Percentiles rank a stretch among this genome's conserved stretches.
Conservation (phyloP, 495 filamentous ascomycete species). For the Penicillium goetzii region DNA sequence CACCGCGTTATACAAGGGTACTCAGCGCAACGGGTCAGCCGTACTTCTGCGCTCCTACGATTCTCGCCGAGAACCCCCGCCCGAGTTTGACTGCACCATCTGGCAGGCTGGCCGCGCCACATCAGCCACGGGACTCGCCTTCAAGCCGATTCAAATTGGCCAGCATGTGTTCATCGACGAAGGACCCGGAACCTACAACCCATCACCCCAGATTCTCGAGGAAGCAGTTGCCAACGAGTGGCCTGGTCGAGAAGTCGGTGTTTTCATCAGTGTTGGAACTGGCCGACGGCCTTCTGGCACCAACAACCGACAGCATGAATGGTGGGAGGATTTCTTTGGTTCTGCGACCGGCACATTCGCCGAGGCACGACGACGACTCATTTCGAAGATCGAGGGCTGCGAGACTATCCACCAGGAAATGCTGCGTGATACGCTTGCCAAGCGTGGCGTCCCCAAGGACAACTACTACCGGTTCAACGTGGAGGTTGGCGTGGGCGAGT, state of each 20-base stretch:
- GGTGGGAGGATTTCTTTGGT: constrained; percentile 92
- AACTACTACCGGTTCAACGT: constrained; percentile 98
- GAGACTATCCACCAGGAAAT: constrained; percentile 88
- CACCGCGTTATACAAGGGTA: constrained; percentile 88
- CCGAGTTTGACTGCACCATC: constrained; percentile 87
- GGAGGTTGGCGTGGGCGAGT: constrained; percentile 95
- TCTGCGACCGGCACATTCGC: constrained; percentile 76
- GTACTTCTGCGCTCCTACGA: constrained; percentile 90
- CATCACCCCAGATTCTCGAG: constrained; percentile 80
- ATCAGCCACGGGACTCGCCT: constrained; percentile 85
- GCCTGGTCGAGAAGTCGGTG: constrained; percentile 87
- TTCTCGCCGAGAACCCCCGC: constrained; percentile 84
- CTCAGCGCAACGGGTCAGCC: constrained; percentile 62
- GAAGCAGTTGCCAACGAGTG: constrained; percentile 92
- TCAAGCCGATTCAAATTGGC: constrained; percentile 93
- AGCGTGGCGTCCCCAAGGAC: constrained; percentile 79
- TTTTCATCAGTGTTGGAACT: constrained; percentile 90
- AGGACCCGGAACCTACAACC: constrained; percentile 89
- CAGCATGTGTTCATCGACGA: constrained; percentile 95
- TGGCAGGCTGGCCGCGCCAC: constrained; percentile 98
- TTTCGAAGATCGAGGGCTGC: constrained; percentile 91
- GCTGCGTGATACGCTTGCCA: constrained; percentile 72
- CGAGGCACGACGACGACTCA: constrained; percentile 81
- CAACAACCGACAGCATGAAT: constrained; percentile 67
- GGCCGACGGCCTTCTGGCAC: constrained; percentile 81